Conservation (phyloP, 176 grass and related monocot species). For the Alopecurus myosuroides region DNA sequence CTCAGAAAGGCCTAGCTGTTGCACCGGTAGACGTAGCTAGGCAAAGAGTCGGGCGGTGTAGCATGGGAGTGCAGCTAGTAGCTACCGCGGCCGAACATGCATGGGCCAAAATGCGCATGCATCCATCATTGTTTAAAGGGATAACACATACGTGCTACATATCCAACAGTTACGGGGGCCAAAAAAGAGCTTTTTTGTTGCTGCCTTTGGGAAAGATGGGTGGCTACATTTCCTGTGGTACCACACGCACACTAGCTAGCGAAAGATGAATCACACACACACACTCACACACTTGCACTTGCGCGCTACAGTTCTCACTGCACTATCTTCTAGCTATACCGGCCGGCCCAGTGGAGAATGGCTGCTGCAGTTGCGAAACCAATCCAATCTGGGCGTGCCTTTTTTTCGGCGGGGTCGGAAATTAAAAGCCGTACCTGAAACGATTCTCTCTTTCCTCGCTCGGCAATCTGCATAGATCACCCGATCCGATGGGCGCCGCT, state of each 20-base stretch:
- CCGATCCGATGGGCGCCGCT: background rate
- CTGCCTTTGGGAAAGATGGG: conserved; percentile 19
- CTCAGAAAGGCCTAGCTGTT: background rate
- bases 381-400: background rate
- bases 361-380: background rate
- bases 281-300: background rate
- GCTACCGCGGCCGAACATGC: background rate
- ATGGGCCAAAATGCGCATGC: background rate
- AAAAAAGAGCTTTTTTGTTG: background rate
- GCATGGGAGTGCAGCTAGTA: background rate
- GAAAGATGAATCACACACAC: background rate
- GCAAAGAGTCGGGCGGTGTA: background rate
- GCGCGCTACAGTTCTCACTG: background rate
- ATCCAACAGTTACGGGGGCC: background rate
- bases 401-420: background rate
- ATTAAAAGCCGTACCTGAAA: conserved; percentile 26
- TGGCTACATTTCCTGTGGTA: background rate
- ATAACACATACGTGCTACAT: background rate
- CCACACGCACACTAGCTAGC: background rate
- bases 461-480: background rate
- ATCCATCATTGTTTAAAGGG: background rate
- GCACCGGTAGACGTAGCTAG: no score
- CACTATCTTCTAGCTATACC: conserved; percentile 16
- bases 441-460: conserved; percentile 18
- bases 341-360: background rate